phyloP scores from a whole-genome alignment of 805 yeast species.

The Yarrowia sp. region DNA sequence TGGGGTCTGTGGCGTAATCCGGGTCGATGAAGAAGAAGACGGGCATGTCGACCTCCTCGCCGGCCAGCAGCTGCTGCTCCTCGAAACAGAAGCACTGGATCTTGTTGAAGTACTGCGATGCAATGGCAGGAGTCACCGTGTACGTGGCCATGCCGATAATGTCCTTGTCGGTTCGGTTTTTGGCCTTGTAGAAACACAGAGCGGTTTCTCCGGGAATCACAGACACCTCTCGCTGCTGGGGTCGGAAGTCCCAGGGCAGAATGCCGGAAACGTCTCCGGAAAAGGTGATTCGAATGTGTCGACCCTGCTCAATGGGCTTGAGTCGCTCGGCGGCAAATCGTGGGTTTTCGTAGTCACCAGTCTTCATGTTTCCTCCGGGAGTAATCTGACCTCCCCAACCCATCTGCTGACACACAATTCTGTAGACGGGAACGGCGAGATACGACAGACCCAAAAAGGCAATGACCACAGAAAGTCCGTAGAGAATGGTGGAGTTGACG shows the following conservation, averaged over 20 bases:
- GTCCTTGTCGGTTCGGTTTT: conserved; percentile 78
- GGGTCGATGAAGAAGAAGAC: conserved; percentile 96
- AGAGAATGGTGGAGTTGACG: conserved; percentile 30
- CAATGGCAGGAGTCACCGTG: conserved; percentile 93
- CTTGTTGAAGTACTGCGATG: conserved; percentile 93
- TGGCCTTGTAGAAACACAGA: conserved; percentile 89
- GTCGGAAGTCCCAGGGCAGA: conserved; percentile 91
- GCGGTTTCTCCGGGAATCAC: conserved; percentile 98
- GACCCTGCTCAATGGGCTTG: conserved; percentile 80
- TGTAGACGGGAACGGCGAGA: conserved; percentile 87
- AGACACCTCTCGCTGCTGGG: conserved; percentile 89
- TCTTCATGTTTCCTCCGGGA: conserved; percentile 12
- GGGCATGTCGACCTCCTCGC: conserved; percentile 99
- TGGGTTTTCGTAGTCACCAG: conserved; percentile 47
- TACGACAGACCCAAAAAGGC: conserved; percentile 74
- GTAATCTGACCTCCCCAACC: conserved; percentile 98
- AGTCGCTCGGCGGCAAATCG: conserved; percentile 83
- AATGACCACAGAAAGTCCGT: conserved; percentile 53
- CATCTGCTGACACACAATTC: conserved; percentile 88
- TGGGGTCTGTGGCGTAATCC: conserved; percentile 88
- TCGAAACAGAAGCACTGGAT: conserved; percentile 98
- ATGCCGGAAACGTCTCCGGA: conserved; percentile 88
- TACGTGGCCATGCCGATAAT: conserved; percentile 98
- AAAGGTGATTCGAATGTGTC: conserved; percentile 77
- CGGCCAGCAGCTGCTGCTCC: conserved; percentile 88